Base-by-base conservation (phyloP, 805 yeast species). In the Sungouiella thailandica region DNA sequence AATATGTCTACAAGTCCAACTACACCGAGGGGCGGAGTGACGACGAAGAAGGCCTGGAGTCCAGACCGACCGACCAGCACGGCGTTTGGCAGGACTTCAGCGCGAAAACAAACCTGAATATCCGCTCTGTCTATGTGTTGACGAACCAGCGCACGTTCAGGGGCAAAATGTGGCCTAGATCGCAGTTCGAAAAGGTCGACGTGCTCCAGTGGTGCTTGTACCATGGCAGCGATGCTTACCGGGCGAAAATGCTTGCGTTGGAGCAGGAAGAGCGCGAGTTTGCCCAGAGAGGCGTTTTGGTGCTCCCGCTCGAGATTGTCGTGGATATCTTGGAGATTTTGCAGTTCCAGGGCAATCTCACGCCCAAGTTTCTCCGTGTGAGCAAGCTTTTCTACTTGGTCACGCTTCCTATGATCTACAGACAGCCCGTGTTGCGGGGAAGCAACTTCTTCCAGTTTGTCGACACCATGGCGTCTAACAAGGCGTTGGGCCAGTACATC, bases 361-460 rank as follows among this genome's bases (percentile, higher is more conserved):
- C 67, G 31, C 66, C 78, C 19, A 70, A 70, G 37, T 74, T 71
- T 46, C 58, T 86, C 35, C 56, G 80, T 12, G 77, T 90, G 7
- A 75, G 77, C 51, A 75, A 73, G 40, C 47, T 70, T 4, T 77
- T 89, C 63, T 81, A 83, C 53, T 39, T 52, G 20, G 57, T 79
- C 19, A 75, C 79, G 3, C 46, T 83, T n/a, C 83, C 86, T 2
- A 53, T 75, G 41, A 50, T 90, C 2, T 93, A 90, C 57, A 52
- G 60, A 4, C 48, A 60, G 11, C 97, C 97, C 0, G 46, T 36
- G 2, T 65, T 90, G 29, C 66, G 68, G 30, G 78, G 93, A 4
- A 64, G 68, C 34, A 89, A 88, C 55, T 89, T 87, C 52, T 60
- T 64, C 38, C 55, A 58, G 17, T 93, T 90, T 61, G 90, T 88